Evolutionary conservation across 176 grass and related monocot species (phyloP), one percentile per base, ranked within the genome.

Genomic region (Avena insularis): DNA sequence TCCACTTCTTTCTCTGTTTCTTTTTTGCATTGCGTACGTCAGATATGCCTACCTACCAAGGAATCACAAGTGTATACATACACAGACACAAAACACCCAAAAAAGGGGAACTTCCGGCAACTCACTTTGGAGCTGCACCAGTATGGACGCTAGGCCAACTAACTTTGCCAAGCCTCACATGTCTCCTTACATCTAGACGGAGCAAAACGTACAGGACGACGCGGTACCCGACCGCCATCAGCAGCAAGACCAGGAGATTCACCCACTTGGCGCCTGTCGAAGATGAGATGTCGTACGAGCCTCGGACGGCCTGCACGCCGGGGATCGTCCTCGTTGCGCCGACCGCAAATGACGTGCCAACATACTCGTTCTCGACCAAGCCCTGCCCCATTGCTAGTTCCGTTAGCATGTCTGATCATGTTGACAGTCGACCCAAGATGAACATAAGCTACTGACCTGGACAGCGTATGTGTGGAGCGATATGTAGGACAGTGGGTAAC

Each of bases 361-460:
- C 70, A 11, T 98, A 98, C 79, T 98, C 96, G 13, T 98, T 98
- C 87, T 98, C 96, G 3, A 98, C 80, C 80, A 98, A 85, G 5
- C 96, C 96, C 96, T 98, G 86, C 64, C 72, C 51, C 71, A 76
- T 78, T 51, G 6, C 3, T 75, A 6, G 1, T 75, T 29, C 51
- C 13, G 1, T 75, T 29, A 75, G 21, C 21, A 50, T 3, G 12
- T 21, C 6, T 50, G n/a, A 50, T 23, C 6, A 31, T 65, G 62
- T 31, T 2, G 4, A 19, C 6, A 1, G 31, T 40, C 29, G 0
- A 43, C 1, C 2, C 67, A 20, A 70, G 31, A 8, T 21, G 31
- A 15, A 3, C 20, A 8, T 60, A 59, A 33, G 8, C 35, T 23
- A 59, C 88, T 67, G 88, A 78, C 95, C 91, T 98, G 88, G 14